Base-by-base conservation (phyloP, 1,284 basidiomycete genomes). In the Pseudozyma thailandica region DNA sequence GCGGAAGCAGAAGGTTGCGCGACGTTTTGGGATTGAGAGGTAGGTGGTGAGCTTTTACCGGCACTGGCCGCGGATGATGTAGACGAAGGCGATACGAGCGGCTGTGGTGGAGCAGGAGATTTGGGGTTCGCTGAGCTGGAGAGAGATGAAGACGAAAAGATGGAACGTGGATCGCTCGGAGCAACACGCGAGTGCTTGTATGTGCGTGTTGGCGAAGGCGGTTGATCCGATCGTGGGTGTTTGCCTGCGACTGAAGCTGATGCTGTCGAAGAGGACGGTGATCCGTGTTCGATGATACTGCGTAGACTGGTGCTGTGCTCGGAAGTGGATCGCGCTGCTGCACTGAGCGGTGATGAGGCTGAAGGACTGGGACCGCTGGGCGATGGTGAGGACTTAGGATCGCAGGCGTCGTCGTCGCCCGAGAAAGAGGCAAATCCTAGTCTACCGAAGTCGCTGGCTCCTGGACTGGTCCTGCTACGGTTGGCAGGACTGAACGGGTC, bases 311-410 rank as follows among this genome's bases (percentile, higher is more conserved):
- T 54, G 48, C 61, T 64, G 43, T 52, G 46, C 2, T 64, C 54
- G 10, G 54, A 64, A 18, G 50, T 28, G 35, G 61, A 64, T 18
- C 54, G 44, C 1, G 55, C 49, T 25, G 60, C 53, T 42, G 21
- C 23, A 28, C 68, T 71, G 13, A 60, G 50, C 50, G 57, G 49
- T 16, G 68, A 71, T 6, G 68, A 56, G 28, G 61, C 30, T 9
- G 68, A 50, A 27, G 61, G 68, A 33, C 61, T 64, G 26, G 50
- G 68, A 20, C 43, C 57, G 23, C 33, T 43, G 3, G 52, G 20
- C 18, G 61, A 64, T 25, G 68, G 61, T 21, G 66, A 70, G 16
- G 61, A 71, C 28, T 64, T 71, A n/a, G 68, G 68, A 44, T 64
- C 68, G 44, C 41, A 53, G 13, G 68, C 50, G 52, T 64, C 68